These are phyloP conservation scores for Cylindrotheca closterium DNA, from an alignment of 108 stramenopile genomes.

Conservation along the genomic window DNA sequence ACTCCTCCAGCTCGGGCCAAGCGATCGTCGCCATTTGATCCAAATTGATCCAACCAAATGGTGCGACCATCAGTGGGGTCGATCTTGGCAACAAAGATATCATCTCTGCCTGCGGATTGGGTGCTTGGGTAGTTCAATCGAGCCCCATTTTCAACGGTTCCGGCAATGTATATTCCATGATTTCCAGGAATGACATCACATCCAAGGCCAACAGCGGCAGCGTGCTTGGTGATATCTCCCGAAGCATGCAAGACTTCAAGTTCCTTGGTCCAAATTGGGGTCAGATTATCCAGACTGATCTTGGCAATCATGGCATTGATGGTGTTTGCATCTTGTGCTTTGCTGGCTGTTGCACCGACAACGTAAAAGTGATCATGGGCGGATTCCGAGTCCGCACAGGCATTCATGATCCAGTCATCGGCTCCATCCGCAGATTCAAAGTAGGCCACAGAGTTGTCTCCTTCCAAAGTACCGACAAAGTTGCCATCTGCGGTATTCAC, in stretches of 20 bases:
- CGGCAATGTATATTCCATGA: conserved; percentile 20
- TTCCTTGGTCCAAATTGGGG: conserved; percentile 30
- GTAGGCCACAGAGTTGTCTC: conserved; percentile 22
- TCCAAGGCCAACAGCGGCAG: conserved; percentile 17
- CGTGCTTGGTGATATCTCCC: conserved; percentile 7
- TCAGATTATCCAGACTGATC: conserved; percentile 25
- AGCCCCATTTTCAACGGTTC: conserved; percentile 36
- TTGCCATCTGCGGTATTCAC: conserved; percentile 9
- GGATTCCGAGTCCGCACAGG: conserved; percentile 29
- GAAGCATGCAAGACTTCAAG: conserved; percentile 19
- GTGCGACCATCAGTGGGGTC: conserved; percentile 22
- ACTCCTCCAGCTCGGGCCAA: conserved; percentile 42
- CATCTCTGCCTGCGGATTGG: conserved; percentile 40
- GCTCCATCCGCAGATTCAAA: conserved; percentile 19
- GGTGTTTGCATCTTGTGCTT: conserved; percentile 1
- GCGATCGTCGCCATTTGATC: conserved; percentile 42
- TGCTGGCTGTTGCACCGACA: conserved; percentile 24
- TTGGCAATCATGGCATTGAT: conserved; percentile 39
- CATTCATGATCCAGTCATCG: conserved; percentile 33
- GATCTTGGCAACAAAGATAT: conserved; percentile 46
- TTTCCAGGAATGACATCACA: conserved; percentile 21
- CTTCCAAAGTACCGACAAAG: conserved; percentile 2
- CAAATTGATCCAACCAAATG: conserved; percentile 43
- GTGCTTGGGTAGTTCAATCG: conserved; percentile 1
- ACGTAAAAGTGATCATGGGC: conserved; percentile 18